phyloP scores from a whole-genome alignment of 2,329 filamentous ascomycete species.

The Paraconiothyrium brasiliense region DNA sequence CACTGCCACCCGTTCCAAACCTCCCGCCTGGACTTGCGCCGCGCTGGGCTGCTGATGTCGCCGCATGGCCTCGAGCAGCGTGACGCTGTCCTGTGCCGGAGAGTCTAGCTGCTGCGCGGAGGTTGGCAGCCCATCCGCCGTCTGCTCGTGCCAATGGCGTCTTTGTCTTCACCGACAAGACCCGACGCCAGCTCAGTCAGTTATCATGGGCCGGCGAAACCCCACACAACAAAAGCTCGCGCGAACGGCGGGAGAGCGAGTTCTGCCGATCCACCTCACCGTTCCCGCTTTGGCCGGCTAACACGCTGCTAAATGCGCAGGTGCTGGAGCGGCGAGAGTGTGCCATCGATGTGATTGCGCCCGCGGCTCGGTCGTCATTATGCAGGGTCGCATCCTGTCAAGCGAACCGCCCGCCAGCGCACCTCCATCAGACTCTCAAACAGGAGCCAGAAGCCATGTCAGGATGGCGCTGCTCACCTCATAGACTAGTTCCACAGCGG shows the following conservation, averaged over 20 bases:
- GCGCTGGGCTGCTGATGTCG: conserved; percentile 26
- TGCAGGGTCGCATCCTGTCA: conserved; percentile 35
- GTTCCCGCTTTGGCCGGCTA: conserved; percentile 36
- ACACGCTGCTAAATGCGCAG: conserved; percentile 32
- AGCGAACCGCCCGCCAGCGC: conserved; percentile 15
- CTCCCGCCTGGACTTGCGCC: conserved; percentile 24
- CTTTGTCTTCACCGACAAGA: conserved; percentile 48
- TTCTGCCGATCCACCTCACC: conserved; percentile 37
- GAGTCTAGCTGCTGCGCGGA: conserved; percentile 24
- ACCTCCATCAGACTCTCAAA: conserved; percentile 2
- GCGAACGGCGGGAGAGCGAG: conserved; percentile 39
- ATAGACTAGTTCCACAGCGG: background rate
- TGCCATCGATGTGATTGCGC: conserved; percentile 41
- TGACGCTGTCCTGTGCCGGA: conserved; percentile 18
- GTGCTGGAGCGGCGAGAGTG: conserved; percentile 34
- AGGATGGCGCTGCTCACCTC: conserved; percentile 13
- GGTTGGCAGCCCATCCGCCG: conserved; percentile 15
- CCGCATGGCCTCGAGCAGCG: conserved; percentile 14
- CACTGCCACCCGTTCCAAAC: conserved; percentile 41
- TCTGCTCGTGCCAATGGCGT: conserved; percentile 27
- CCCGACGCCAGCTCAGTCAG: conserved; percentile 3
- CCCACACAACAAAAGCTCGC: conserved; percentile 31
- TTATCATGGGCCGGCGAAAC: conserved; percentile 11
- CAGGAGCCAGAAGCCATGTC: conserved; percentile 5
- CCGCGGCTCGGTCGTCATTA: conserved; percentile 36